Base-by-base conservation (phyloP, 306 rosid species). In the Sindora glabra region DNA sequence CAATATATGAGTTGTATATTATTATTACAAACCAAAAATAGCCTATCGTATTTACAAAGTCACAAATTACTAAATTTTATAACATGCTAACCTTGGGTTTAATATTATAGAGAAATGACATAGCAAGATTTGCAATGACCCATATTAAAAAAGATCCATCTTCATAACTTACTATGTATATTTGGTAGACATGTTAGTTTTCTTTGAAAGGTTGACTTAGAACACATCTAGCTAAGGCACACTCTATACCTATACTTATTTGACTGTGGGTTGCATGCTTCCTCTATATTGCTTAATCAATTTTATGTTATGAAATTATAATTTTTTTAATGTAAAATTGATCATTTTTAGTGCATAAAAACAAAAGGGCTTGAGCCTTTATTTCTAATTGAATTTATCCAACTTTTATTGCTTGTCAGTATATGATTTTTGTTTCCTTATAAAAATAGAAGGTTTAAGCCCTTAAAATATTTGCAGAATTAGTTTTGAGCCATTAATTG, bases 221-320 rank as follows among this genome's bases (percentile, higher is more conserved):
- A 70, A 87, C 73, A 38, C 97, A 94, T 68, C 97, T 94, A 15
- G 83, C 79, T 81, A 82, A 76, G 52, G 96, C 89, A 90, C 95
- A 87, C 71, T 58, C 71, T 62, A 56, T 64, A 36, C 69, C 70
- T 15, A 3, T 65, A 27, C 42, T 56, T 27, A 13, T 70, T 58
- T 70, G 75, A 81, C 67, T 68, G n/a, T 61, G 64, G 56, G 60
- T 56, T 6, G 51, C 67, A 27, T 19, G 47, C 74, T 65, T 74
- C 75, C 77, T 80, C n/a, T n/a, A n/a, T n/a, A n/a, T n/a, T n/a
- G n/a, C n/a, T n/a, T n/a, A n/a, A n/a, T n/a, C n/a, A n/a, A n/a
- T n/a, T n/a, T n/a, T n/a, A n/a, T n/a, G n/a, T n/a, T n/a, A n/a
- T n/a, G n/a, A n/a, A n/a, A n/a, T n/a, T n/a, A n/a, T n/a, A n/a